These are phyloP conservation scores for Drosera spatulata DNA, from an alignment of 179 eudicot genomes.

Conservation along the genomic window DNA sequence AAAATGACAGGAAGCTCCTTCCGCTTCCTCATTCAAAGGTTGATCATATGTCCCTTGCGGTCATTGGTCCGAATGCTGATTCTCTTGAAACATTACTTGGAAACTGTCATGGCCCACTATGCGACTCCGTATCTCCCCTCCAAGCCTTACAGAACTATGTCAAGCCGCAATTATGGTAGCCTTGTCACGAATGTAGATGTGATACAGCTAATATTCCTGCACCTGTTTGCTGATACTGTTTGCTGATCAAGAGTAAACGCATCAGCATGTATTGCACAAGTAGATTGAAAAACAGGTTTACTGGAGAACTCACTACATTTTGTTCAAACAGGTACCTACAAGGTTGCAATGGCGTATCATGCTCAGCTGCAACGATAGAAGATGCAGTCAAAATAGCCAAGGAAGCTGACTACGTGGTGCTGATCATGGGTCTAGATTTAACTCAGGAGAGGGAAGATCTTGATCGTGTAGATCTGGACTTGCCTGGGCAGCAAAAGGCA, in stretches of 20 bases:
- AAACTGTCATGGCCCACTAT: slow-evolving; percentile 76
- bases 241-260: too few species aligned
- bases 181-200: too few species aligned
- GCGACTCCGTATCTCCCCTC: slow-evolving; percentile 38
- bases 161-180: slow-evolving; percentile 6
- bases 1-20: slow-evolving; percentile 50
- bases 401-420: slow-evolving; percentile 51
- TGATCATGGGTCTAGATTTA: slow-evolving; percentile 83
- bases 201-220: too few species aligned
- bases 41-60: slow-evolving; percentile 47
- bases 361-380: slow-evolving; percentile 27
- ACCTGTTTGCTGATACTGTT: too few species aligned
- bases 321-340: slow-evolving; percentile 16
- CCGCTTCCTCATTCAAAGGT: slow-evolving; percentile 28
- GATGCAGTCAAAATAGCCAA: slow-evolving; percentile 49
- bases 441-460: slow-evolving; percentile 51
- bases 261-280: too few species aligned
- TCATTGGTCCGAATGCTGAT: slow-evolving; percentile 81
- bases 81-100: slow-evolving; percentile 41
- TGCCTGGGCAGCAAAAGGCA: slow-evolving; percentile 67
- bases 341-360: slow-evolving; percentile 44
- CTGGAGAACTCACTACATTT: too few species aligned
- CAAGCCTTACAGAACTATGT: slow-evolving; percentile 37
- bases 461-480: slow-evolving; percentile 49
- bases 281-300: too few species aligned